Evolutionary conservation across 768 basidiomycete genomes (phyloP).

Genomic region (Galerina sulciceps): DNA sequence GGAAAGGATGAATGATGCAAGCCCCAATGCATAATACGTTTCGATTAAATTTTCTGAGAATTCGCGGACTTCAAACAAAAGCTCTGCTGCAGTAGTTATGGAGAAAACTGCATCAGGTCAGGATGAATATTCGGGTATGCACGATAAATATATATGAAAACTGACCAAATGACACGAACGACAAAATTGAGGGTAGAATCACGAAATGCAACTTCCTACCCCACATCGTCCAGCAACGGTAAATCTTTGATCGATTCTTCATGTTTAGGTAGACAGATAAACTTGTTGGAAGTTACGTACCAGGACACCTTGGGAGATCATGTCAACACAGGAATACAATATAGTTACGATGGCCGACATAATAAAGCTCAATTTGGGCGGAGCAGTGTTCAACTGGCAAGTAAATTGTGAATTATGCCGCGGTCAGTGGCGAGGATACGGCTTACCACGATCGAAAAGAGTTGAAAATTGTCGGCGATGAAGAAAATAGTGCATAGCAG

Average conservation of each 20-base stretch:
- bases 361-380: background rate
- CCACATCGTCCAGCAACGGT: constrained; percentile 14
- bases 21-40: constrained; percentile 3
- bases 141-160: background rate
- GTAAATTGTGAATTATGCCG: background rate
- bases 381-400: background rate
- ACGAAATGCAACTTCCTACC: background rate
- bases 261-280: background rate
- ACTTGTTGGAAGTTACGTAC: background rate
- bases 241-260: constrained; percentile 2
- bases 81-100: background rate
- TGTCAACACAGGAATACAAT: constrained; percentile 9
- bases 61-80: background rate
- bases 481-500: constrained; percentile 7
- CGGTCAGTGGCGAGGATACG: background rate
- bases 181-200: background rate
- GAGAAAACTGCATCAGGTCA: background rate
- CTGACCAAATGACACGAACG: constrained; percentile 6
- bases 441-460: constrained; percentile 1
- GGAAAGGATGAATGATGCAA: constrained; percentile 6
- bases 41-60: background rate
- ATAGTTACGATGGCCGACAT: constrained; percentile 3
- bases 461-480: background rate
- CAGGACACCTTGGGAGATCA: constrained; percentile 6
- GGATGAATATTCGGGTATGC: background rate